Evolutionary conservation across 208 protist species (phyloP).

Genomic region (Herpetomonas samuelpessoai): DNA sequence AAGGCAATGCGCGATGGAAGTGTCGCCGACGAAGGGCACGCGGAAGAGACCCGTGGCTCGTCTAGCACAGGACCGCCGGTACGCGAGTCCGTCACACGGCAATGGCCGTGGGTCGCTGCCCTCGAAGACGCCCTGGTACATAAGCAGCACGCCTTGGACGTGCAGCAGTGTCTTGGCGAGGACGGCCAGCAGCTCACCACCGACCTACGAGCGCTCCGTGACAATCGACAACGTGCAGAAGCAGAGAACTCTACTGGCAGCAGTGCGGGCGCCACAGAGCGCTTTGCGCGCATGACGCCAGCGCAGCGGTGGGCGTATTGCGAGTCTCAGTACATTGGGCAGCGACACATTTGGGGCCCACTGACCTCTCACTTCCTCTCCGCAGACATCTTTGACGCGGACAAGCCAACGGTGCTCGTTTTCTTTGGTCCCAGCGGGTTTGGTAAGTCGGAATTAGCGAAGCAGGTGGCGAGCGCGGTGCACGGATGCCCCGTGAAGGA

Average conservation of each 20-base stretch:
- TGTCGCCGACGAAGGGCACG: neutral
- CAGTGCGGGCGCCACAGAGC: neutral
- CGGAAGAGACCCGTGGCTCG: too few relatives aligned
- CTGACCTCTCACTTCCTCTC: conserved; percentile 58
- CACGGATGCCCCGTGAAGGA: conserved; percentile 36
- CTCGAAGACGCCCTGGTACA: conserved; percentile 40
- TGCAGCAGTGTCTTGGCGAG: conserved; percentile 14
- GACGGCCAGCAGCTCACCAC: conserved; percentile 13
- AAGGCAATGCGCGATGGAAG: conserved; percentile 6
- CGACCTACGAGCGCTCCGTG: conserved; percentile 15
- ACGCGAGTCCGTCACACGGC: neutral
- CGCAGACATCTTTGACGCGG: conserved; percentile 52
- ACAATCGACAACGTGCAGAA: conserved; percentile 3
- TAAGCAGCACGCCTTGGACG: conserved; percentile 52
- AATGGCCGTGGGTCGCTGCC: conserved; percentile 25
- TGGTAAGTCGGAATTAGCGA: conserved; percentile 83
- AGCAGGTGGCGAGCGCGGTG: conserved; percentile 55
- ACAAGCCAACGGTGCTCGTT: conserved; percentile 79
- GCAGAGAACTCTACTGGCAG: neutral
- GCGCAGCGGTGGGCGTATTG: conserved; percentile 41
- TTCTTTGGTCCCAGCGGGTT: conserved; percentile 85
- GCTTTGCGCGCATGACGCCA: conserved; percentile 5
- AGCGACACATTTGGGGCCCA: conserved; percentile 52
- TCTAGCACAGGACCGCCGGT: neutral
- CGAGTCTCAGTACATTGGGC: conserved; percentile 69